Percentiles rank a stretch among this genome's conserved stretches.
phyloP scores from a whole-genome alignment of 306 rosid species.

The Casuarina cunninghamiana region DNA sequence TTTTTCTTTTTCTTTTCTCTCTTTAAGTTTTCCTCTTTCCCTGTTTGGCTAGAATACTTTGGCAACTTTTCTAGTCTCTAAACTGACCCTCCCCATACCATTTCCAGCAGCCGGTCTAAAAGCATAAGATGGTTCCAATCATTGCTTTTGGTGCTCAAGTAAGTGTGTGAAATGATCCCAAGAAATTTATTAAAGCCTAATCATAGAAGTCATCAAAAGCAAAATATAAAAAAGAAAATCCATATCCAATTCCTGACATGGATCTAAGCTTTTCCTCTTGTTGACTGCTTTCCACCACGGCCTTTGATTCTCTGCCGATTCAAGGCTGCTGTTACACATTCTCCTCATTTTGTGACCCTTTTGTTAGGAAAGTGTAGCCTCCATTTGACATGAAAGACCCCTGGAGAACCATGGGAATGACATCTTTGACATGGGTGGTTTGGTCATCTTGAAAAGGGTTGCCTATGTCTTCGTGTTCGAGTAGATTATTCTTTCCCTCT shows the following conservation, averaged over 20 bases:
- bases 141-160: slow-evolving; percentile 68
- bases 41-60: slow-evolving; percentile 49
- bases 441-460: slow-evolving; percentile 21
- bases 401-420: slow-evolving; percentile 11
- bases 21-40: slow-evolving; percentile 20
- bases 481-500: too few relatives aligned
- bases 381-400: slow-evolving; percentile 21
- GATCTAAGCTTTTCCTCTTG: slow-evolving; percentile 49
- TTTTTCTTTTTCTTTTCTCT: slow-evolving; percentile 26
- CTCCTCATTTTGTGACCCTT: slow-evolving; percentile 34
- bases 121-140: slow-evolving; percentile 69
- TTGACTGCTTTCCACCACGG: slow-evolving; percentile 76
- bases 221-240: slow-evolving; percentile 37
- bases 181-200: slow-evolving; percentile 46
- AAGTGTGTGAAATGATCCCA: slow-evolving; percentile 79
- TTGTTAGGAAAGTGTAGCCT: slow-evolving; percentile 33
- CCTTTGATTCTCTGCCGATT: slow-evolving; percentile 36
- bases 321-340: slow-evolving; percentile 26
- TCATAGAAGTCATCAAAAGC: slow-evolving; percentile 92
- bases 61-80: slow-evolving; percentile 13
- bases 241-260: slow-evolving; percentile 59
- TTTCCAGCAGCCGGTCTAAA: slow-evolving; percentile 53
- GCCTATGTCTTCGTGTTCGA: slow-evolving; percentile 16
- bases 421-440: slow-evolving; percentile 28
- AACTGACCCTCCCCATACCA: slow-evolving; percentile 32